Base-by-base conservation (phyloP, 2,329 filamentous ascomycete genomes). In the Cercospora janseana region DNA sequence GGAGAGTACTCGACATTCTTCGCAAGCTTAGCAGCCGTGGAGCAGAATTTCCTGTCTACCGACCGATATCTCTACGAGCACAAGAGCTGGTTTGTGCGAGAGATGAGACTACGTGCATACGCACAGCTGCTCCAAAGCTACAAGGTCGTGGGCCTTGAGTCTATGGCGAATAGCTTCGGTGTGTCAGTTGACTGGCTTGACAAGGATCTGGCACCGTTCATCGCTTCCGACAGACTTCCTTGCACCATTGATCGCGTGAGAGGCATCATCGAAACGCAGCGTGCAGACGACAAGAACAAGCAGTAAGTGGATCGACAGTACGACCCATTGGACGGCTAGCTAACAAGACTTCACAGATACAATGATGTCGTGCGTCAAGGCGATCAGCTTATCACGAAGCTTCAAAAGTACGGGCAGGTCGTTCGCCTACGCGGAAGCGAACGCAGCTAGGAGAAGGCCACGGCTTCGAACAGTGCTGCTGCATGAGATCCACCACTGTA, bases 251-350 rank as follows among this genome's bases (percentile, higher is more conserved):
- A 98, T 73, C 88, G 93, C 47, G 93, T 98, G 58, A 88, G 91
- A 52, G 93, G 92, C 60, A 87, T 97, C 62, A 97, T 98, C 64
- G 93, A 97, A 79, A 98, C 93, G 35, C 96, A 96, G 75, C 82
- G 93, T 47, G 91, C 92, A 6, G 93, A 97, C 69, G 91, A 95
- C 76, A 98, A 98, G 84, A 97, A 97, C 79, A 96, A 95, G 80
- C 93, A 98, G 75, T 69, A 59, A 62, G 66, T 65, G 18, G 15
- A 10, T 8, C 15, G 29, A 4, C 23, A 7, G 10, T 23, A 5
- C 18, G 15, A 4, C 9, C 18, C 12, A n/a, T n/a, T n/a, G 4
- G 15, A 26, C 6, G 23, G 27, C 23, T 28, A 35, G 20, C 42
- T 55, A 28, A 50, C 29, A 21, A 27, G 43, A 12, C 15, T 34